Evolutionary conservation across 768 basidiomycete species (phyloP).

Genomic region (Stropharia rugosoannulata): DNA sequence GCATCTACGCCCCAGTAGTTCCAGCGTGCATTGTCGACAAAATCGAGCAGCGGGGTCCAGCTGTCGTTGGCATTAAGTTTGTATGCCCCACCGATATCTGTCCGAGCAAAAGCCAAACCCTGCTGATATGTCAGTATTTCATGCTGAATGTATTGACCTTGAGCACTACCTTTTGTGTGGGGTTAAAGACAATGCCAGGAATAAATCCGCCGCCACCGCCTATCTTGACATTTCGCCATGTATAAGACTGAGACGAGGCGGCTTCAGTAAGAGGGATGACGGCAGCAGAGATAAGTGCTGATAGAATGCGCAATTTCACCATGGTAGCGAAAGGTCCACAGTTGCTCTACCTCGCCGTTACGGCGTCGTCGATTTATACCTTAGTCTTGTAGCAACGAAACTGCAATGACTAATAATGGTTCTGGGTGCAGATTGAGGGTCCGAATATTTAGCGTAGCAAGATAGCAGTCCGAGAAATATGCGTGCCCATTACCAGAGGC

Average conservation of each 20-base stretch:
- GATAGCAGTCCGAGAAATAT: constrained; percentile 12
- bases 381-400: neutral
- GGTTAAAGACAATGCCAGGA: constrained; percentile 62
- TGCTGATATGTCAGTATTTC: constrained; percentile 13
- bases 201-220: constrained; percentile 50
- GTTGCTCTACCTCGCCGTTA: neutral
- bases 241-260: constrained; percentile 49
- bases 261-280: constrained; percentile 31
- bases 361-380: neutral
- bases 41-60: constrained; percentile 65
- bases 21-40: constrained; percentile 47
- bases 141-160: constrained; percentile 10
- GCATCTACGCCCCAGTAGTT: constrained; percentile 63
- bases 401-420: neutral
- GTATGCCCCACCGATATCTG: constrained; percentile 68
- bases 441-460: constrained; percentile 17
- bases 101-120: constrained; percentile 65
- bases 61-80: constrained; percentile 58
- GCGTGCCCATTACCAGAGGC: constrained; percentile 4
- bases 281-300: constrained; percentile 26
- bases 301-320: constrained; percentile 30
- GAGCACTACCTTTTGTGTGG: constrained; percentile 38
- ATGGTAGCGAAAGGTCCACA: constrained; percentile 18
- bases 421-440: neutral
- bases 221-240: constrained; percentile 64